These are phyloP conservation scores for Skeletonema potamos DNA, from an alignment of 108 stramenopile species.

Conservation along the genomic window DNA sequence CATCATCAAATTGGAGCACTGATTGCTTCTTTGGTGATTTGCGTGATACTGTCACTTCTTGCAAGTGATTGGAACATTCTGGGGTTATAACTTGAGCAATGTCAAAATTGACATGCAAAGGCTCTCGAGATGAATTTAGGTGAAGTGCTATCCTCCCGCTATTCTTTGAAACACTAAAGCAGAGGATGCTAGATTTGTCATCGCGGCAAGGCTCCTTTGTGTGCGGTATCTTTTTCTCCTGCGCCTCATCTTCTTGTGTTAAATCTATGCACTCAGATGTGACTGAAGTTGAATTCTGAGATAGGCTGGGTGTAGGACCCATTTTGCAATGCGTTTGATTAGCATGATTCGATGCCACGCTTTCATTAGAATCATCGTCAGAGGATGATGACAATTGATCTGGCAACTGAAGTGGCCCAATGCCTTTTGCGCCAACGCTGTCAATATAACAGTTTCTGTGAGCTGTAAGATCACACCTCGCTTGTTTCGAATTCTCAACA, in stretches of 20 bases:
- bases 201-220: background rate
- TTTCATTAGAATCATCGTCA: constrained; percentile 7
- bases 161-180: constrained; percentile 64
- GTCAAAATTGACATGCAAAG: constrained; percentile 59
- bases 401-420: background rate
- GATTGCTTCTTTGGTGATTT: background rate
- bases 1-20: constrained; percentile 35
- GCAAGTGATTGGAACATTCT: constrained; percentile 37
- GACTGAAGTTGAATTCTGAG: constrained; percentile 1
- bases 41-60: constrained; percentile 32
- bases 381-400: background rate
- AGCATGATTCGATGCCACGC: background rate
- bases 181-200: constrained; percentile 5
- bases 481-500: background rate
- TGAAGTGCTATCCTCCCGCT: constrained; percentile 64
- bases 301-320: background rate
- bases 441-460: background rate
- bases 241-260: background rate
- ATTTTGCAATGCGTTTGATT: background rate
- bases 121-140: constrained; percentile 18
- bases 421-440: background rate
- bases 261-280: background rate
- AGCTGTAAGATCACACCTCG: background rate
- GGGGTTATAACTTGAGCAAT: constrained; percentile 49
- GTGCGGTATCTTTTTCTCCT: background rate